phyloP scores from a whole-genome alignment of 768 basidiomycete genomes.

The Pleurotus djamor region DNA sequence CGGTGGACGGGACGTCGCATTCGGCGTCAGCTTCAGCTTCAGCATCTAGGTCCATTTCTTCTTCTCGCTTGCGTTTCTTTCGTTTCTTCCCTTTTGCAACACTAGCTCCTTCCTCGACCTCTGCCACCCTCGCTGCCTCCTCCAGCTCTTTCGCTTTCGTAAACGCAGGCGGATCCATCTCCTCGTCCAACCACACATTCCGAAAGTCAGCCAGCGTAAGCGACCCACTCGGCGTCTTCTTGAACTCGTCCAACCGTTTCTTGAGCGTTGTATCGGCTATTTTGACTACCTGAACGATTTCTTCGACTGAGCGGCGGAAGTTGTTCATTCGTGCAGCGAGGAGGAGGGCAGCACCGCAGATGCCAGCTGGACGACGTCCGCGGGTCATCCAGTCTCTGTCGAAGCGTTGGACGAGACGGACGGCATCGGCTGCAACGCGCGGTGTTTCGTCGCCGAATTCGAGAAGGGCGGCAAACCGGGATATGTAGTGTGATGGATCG shows the following conservation, averaged over 20 bases:
- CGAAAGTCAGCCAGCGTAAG: conserved; percentile 89
- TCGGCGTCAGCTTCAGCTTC: conserved; percentile 23
- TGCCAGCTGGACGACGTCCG: conserved; percentile 93
- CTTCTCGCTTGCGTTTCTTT: conserved; percentile 34
- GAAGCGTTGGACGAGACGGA: conserved; percentile 90
- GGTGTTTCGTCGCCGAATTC: conserved; percentile 96
- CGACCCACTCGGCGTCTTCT: conserved; percentile 79
- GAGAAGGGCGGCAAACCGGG: conserved; percentile 90
- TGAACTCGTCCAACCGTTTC: conserved; percentile 95
- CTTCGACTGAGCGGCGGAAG: conserved; percentile 88
- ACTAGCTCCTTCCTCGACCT: conserved; percentile 21
- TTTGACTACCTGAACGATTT: conserved; percentile 98
- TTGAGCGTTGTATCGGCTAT: conserved; percentile 94
- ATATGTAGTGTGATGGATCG: conserved; percentile 96
- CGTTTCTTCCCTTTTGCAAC: conserved; percentile 18
- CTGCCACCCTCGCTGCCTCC: conserved; percentile 46
- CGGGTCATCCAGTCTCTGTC: conserved; percentile 97
- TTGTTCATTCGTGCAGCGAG: conserved; percentile 99
- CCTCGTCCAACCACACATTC: conserved; percentile 87
- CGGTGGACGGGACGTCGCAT: conserved; percentile 12
- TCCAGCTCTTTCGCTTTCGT: conserved; percentile 74
- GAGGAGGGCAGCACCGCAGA: conserved; percentile 94
- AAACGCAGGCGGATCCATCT: conserved; percentile 90
- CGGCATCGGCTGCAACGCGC: conserved; percentile 89
- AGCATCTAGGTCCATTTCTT: conserved; percentile 31